These are phyloP conservation scores for Dactylellina parvicollis DNA, from an alignment of 2,329 filamentous ascomycete species.

Conservation along the genomic window DNA sequence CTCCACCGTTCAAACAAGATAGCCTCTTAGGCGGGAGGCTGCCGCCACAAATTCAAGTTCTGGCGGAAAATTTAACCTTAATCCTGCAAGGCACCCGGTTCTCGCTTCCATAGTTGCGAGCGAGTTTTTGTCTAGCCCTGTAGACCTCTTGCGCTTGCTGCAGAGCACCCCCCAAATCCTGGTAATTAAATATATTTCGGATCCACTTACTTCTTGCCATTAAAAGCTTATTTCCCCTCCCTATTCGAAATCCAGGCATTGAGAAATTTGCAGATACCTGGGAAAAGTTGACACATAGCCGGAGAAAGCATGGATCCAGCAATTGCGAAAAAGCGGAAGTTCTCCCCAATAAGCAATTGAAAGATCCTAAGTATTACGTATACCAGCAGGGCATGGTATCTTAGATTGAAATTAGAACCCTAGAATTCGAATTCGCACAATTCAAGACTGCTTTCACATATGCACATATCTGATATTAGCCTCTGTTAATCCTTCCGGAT, in stretches of 20 bases:
- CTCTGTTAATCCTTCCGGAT: no score
- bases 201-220: conserved; percentile 5
- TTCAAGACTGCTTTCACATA: no score
- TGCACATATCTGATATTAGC: no score
- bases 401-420: conserved; percentile 4
- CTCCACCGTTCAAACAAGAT: neutral
- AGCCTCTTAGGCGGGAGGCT: conserved; percentile 11
- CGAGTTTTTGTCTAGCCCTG: neutral
- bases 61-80: conserved; percentile 38
- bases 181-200: no score
- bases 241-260: neutral
- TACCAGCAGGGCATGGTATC: conserved; percentile 14
- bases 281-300: neutral
- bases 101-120: conserved; percentile 29
- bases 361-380: conserved; percentile 21
- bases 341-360: neutral
- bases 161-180: conserved; percentile 7
- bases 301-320: conserved; percentile 5
- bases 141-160: no score
- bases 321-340: conserved; percentile 11
- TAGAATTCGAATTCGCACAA: neutral
- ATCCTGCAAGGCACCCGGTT: conserved; percentile 31
- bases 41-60: conserved; percentile 6
- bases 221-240: conserved; percentile 31
- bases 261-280: conserved; percentile 6